These are phyloP conservation scores for Bassia scoparia DNA, from an alignment of 148 eudicot genomes.

Conservation along the genomic window DNA sequence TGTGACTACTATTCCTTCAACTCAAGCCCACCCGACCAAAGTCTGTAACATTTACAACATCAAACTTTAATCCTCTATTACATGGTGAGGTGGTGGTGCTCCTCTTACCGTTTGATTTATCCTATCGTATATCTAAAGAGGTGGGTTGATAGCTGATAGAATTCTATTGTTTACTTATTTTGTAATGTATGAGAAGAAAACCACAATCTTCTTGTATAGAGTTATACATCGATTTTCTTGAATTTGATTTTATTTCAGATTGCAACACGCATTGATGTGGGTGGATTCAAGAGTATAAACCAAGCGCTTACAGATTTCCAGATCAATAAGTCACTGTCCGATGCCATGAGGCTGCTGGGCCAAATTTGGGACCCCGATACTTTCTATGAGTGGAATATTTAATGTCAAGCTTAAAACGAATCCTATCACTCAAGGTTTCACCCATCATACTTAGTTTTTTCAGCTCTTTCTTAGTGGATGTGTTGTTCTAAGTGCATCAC, in stretches of 20 bases:
- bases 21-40: constrained; percentile 91
- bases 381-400: constrained; percentile 97
- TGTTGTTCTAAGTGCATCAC: neutral
- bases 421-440: constrained; percentile 88
- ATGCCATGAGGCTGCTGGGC: constrained; percentile 94
- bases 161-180: neutral
- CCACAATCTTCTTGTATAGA: neutral
- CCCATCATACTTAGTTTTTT: neutral
- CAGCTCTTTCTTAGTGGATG: neutral
- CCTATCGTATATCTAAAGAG: constrained; percentile 58
- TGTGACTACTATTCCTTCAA: constrained; percentile 77
- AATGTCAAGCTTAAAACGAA: constrained; percentile 89
- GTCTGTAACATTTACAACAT: constrained; percentile 75
- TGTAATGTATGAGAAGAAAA: too few relatives aligned
- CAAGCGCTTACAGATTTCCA: constrained; percentile 73
- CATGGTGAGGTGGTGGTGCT: constrained; percentile 96
- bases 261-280: constrained; percentile 69
- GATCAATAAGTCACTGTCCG: constrained; percentile 57
- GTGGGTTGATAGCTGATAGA: constrained; percentile 33
- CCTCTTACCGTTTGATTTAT: constrained; percentile 90
- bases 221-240: neutral
- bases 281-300: constrained; percentile 70
- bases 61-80: constrained; percentile 79
- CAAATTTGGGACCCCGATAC: constrained; percentile 72
- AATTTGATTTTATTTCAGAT: constrained; percentile 44